Base-by-base conservation (phyloP, 2,329 filamentous ascomycete genomes). In the Verticillium albo-atrum region DNA sequence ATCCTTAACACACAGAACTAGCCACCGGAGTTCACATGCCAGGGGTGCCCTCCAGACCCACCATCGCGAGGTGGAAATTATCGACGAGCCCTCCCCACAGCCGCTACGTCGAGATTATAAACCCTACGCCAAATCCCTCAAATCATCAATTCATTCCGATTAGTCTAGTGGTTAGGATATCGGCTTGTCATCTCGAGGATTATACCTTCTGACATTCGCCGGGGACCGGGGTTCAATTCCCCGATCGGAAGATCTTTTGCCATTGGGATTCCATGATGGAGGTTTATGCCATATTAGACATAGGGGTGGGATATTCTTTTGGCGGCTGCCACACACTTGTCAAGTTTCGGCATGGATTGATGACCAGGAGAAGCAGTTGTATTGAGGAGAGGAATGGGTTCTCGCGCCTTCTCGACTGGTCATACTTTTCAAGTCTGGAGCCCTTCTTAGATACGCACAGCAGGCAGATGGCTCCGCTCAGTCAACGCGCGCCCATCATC, bases 401-500 rank as follows among this genome's bases (percentile, higher is more conserved):
- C 12, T 42, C 35, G 6, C 4, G 2, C 17, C n/a, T 42, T 7
- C 15, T 42, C 35, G n/a, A 42, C 17, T n/a, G 23, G 12, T 9
- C 23, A 27, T 27, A 23, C n/a, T n/a, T n/a, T 23, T 25, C 2
- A n/a, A 23, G 20, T 7, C 12, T 23, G n/a, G 7, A 23, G n/a
- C 37, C 9, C 9, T 3, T 47, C 9, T 47, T 12, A 47, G 20
- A 47, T 47, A 2, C 42, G 42, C n/a, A 47, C 42, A 3, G 20
- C 42, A 47, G 42, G 42, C 20, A 47, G 20, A 23, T 47, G 42
- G 20, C 42, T 23, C 4, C 62, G 59, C 54, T 64, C 61, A 14
- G 62, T 47, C 28, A 64, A 59, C 6, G 57, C 56, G 15, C 61
- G 55, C 2, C 75, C 75, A 60, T 77, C 75, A 57, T 78, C 75